Conservation (phyloP, 2,329 filamentous ascomycete genomes). For the Curvularia sp. region DNA sequence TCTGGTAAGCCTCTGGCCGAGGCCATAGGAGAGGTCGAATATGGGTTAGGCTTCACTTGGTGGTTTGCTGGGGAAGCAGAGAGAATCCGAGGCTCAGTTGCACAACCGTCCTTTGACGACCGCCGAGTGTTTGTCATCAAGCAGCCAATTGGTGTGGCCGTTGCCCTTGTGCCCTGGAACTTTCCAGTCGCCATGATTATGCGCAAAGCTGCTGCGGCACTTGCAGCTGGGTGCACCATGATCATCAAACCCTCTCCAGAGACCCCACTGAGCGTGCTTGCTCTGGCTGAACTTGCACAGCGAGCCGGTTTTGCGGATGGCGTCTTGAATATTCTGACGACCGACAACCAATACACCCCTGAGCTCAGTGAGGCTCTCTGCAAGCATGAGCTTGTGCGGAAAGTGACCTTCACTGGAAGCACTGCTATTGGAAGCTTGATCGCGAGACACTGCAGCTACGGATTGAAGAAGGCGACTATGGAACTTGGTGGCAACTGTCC, state of each 20-base stretch:
- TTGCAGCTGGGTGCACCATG: slow-evolving; percentile 62
- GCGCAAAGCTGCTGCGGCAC: slow-evolving; percentile 61
- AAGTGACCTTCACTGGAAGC: slow-evolving; percentile 62
- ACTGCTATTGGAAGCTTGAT: slow-evolving; percentile 67
- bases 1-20: slow-evolving; percentile 69
- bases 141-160: slow-evolving; percentile 51
- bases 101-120: slow-evolving; percentile 64
- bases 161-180: slow-evolving; percentile 47
- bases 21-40: slow-evolving; percentile 32
- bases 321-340: slow-evolving; percentile 65
- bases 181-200: slow-evolving; percentile 59
- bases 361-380: slow-evolving; percentile 57
- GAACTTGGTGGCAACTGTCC: slow-evolving; percentile 69
- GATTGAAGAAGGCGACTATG: slow-evolving; percentile 66
- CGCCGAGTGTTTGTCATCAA: slow-evolving; percentile 31
- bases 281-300: slow-evolving; percentile 63
- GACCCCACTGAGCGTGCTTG: slow-evolving; percentile 62
- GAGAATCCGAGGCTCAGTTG: slow-evolving; percentile 60
- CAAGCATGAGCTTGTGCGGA: slow-evolving; percentile 61
- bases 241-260: slow-evolving; percentile 63
- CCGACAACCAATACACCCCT: slow-evolving; percentile 58
- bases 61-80: slow-evolving; percentile 40
- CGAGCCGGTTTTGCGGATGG: slow-evolving; percentile 57
- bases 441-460: slow-evolving; percentile 61
- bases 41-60: slow-evolving; percentile 33